Evolutionary conservation across 2,329 filamentous ascomycete genomes (phyloP), one percentile per base, ranked within the genome.

Genomic region (Alternaria sp.): DNA sequence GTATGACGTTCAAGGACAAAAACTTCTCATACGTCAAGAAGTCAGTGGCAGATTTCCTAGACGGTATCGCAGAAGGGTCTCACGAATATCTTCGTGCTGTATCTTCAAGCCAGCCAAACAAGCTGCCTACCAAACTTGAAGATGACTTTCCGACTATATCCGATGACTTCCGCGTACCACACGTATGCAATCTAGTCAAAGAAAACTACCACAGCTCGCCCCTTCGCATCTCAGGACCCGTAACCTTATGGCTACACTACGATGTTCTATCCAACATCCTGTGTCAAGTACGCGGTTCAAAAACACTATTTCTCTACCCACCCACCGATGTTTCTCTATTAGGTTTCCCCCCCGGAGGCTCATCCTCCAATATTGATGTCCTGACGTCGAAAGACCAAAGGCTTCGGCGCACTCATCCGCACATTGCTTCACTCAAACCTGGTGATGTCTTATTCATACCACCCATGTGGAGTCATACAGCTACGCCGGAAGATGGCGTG

Each of bases 221-320:
- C 0, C 81, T 97, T 23, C 87, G 93, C 19, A 89, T 97, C 63
- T 95, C 91, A 5, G 92, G 92, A 1, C 88, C 88, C 2, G 91
- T 95, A 11, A 91, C 89, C 44, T 92, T 97, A 87, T 97, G 94
- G 93, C 84, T 97, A 30, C 93, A 96, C 79, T 96, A 96, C 81
- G 92, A 96, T 80, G 92, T 96, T 15, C 93, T 96, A 86, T 92
- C 93, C 53, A 97, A 97, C 72, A 84, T 97, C 4, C 90, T 96
- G 63, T 93, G 90, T 72, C 93, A 97, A 75, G 85, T 97, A 55
- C 81, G 83, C 40, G 93, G 93, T 5, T 85, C 86, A 1, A 96
- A 96, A 75, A 86, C 87, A 26, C 84, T 96, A 61, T 80, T 93
- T 5, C 84, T 97, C 2, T 97, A 93, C 76, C 93, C 92, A 1